phyloP scores from a whole-genome alignment of 2,329 filamentous ascomycete genomes.

The Botrytis deweyae region DNA sequence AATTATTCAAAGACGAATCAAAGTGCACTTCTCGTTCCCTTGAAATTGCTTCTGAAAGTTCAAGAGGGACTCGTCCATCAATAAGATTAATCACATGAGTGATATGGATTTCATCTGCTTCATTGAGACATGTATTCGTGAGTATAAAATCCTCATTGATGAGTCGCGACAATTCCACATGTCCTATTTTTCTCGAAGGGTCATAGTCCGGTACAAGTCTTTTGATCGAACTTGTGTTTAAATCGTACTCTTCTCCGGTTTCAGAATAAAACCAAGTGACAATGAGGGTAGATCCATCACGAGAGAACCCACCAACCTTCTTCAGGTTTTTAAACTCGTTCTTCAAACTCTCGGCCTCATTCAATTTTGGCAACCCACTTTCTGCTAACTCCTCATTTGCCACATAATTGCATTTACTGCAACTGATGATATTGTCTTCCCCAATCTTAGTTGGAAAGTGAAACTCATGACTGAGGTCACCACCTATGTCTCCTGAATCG shows the following conservation, averaged over 20 bases:
- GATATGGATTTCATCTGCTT: neutral
- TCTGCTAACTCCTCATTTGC: constrained; percentile 84
- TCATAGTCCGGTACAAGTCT: constrained; percentile 66
- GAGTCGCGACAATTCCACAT: neutral
- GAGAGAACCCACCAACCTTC: constrained; percentile 54
- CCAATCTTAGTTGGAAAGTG: constrained; percentile 78
- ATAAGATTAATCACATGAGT: neutral
- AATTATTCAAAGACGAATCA: neutral
- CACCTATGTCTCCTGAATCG: constrained; percentile 95
- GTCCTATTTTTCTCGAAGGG: constrained; percentile 46
- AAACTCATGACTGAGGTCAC: constrained; percentile 90
- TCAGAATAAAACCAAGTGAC: constrained; percentile 55
- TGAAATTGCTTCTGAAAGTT: neutral
- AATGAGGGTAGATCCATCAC: constrained; percentile 66
- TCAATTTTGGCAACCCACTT: constrained; percentile 17
- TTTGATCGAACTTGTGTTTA: constrained; percentile 66
- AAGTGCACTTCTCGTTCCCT: neutral
- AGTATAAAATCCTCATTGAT: neutral
- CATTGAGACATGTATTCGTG: neutral
- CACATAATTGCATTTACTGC: constrained; percentile 69
- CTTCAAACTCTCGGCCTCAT: neutral
- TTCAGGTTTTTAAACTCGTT: constrained; percentile 47
- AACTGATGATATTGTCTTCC: constrained; percentile 82
- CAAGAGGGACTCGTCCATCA: constrained; percentile 10
- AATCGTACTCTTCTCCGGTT: constrained; percentile 37